Conservation (phyloP, 345 rosid species). For the Gossypium stocksii region DNA sequence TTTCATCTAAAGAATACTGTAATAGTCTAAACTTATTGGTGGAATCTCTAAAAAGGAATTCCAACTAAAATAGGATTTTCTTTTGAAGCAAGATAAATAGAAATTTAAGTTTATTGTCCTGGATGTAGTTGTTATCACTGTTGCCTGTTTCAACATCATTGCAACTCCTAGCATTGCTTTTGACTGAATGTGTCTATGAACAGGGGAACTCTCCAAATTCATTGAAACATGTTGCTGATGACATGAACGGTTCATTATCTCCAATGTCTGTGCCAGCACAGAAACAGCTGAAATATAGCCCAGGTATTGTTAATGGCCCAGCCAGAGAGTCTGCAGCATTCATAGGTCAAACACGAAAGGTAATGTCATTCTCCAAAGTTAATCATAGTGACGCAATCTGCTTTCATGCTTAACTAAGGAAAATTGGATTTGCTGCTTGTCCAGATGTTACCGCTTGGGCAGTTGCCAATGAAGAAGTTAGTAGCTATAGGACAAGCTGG, state of each 20-base stretch:
- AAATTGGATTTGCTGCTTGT: slow-evolving; percentile 13
- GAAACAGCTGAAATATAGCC: slow-evolving; percentile 85
- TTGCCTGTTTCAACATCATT: background rate
- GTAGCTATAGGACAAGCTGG: slow-evolving; percentile 57
- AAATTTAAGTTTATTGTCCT: background rate
- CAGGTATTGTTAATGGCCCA: slow-evolving; percentile 74
- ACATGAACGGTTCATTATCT: slow-evolving; percentile 52
- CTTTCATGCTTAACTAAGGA: slow-evolving; percentile 17
- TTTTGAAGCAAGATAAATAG: background rate
- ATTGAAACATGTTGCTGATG: slow-evolving; percentile 59
- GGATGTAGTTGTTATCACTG: too few relatives aligned
- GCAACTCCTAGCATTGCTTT: background rate
- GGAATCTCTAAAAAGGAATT: background rate
- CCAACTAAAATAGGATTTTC: slow-evolving; percentile 9
- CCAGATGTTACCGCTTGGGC: slow-evolving; percentile 89
- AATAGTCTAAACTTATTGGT: too few relatives aligned
- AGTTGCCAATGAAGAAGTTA: slow-evolving; percentile 60
- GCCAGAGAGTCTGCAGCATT: slow-evolving; percentile 58
- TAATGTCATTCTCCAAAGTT: slow-evolving; percentile 21
- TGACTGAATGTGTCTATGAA: slow-evolving; percentile 21
- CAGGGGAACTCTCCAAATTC: slow-evolving; percentile 61
- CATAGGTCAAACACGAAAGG: slow-evolving; percentile 65
- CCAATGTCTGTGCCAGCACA: slow-evolving; percentile 80
- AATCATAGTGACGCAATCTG: background rate
- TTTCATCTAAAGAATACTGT: too few relatives aligned